These are phyloP conservation scores for Euphorbia lathyris DNA, from an alignment of 345 rosid genomes.

Conservation along the genomic window DNA sequence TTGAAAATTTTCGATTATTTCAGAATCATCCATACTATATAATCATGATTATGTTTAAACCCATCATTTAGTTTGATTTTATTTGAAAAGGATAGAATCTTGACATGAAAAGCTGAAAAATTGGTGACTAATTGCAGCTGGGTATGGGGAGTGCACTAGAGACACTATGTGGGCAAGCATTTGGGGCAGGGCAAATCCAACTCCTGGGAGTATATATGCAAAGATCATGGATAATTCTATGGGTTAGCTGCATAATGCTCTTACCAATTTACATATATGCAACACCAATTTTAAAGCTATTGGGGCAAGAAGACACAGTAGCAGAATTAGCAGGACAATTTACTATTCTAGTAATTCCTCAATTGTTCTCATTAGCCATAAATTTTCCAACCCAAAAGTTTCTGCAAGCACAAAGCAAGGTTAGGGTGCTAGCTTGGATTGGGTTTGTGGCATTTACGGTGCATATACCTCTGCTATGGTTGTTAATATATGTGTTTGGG, in stretches of 20 bases:
- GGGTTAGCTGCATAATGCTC: conserved; percentile 38
- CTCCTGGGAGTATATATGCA: conserved; percentile 82
- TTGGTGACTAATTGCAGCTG: conserved; percentile 38
- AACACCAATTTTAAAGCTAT: conserved; percentile 51
- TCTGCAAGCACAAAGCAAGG: conserved; percentile 84
- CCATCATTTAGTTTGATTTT: not conserved
- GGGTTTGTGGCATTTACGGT: conserved; percentile 38
- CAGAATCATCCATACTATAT: not conserved
- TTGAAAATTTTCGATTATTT: too few relatives aligned
- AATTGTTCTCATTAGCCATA: conserved; percentile 61
- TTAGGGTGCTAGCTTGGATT: conserved; percentile 50
- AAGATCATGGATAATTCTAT: conserved; percentile 67
- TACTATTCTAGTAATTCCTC: conserved; percentile 50
- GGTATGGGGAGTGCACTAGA: conserved; percentile 96
- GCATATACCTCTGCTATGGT: conserved; percentile 47
- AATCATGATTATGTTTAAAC: not conserved
- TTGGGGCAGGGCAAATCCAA: conserved; percentile 71
- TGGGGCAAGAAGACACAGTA: conserved; percentile 56
- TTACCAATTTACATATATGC: conserved; percentile 63
- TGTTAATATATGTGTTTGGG: conserved; percentile 38
- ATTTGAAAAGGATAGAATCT: not conserved
- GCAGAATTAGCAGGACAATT: conserved; percentile 59
- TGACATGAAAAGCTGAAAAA: not conserved
- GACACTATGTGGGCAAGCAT: conserved; percentile 91
- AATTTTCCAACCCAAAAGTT: conserved; percentile 63